Conservation (phyloP, 2,329 filamentous ascomycete genomes). For the Paramyrothecium roridum region DNA sequence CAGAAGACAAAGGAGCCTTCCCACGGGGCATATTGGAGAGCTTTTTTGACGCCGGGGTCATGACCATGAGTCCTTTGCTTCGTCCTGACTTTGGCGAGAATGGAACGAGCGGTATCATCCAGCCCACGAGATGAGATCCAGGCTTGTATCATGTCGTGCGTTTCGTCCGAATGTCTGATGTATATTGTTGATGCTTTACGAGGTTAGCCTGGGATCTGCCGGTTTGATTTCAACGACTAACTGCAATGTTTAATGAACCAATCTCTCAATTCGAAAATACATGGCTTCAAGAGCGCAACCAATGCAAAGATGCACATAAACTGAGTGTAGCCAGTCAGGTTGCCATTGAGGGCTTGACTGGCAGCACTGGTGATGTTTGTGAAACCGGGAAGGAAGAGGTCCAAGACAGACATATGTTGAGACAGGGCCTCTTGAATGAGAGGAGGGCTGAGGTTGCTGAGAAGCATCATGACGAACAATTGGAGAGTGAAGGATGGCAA, state of each 20-base stretch:
- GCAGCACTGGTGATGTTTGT: conserved; percentile 6
- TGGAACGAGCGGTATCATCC: conserved; percentile 10
- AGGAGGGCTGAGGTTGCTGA: conserved; percentile 6
- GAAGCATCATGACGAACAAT: conserved; percentile 3
- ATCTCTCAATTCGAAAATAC: conserved; percentile 3
- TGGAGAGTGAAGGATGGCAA: not conserved
- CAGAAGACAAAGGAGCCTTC: conserved; percentile 8
- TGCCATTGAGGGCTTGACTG: conserved; percentile 5
- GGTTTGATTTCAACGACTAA: conserved; percentile 2
- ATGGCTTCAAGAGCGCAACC: conserved; percentile 4
- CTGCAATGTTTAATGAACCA: conserved; percentile 7
- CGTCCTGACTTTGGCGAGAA: conserved; percentile 4
- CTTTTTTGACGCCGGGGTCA: conserved; percentile 5
- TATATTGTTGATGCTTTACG: conserved; percentile 7
- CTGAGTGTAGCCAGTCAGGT: conserved; percentile 6
- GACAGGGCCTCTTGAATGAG: conserved; percentile 5
- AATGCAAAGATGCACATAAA: conserved; percentile 8
- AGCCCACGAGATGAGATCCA: conserved; percentile 10
- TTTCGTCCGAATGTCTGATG: conserved; percentile 3
- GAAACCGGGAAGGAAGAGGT: conserved; percentile 7
- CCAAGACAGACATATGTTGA: conserved; percentile 5
- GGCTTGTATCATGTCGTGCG: conserved; percentile 8
- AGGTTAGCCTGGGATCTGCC: not conserved
- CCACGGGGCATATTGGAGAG: conserved; percentile 7
- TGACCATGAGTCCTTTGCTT: not conserved